phyloP scores from a whole-genome alignment of 2,329 filamentous ascomycete species.

The Rutstroemia sp. region DNA sequence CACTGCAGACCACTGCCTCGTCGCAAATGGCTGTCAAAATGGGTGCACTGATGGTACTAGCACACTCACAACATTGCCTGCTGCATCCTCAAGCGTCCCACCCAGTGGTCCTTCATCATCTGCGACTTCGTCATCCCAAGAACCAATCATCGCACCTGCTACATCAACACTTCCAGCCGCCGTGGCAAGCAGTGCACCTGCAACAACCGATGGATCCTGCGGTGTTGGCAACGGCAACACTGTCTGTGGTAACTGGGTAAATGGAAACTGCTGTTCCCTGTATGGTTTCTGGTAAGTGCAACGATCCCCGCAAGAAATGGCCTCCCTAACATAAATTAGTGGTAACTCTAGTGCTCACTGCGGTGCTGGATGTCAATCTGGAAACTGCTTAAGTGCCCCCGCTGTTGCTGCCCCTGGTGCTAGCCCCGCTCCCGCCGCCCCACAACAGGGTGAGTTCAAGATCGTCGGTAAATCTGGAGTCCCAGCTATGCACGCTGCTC shows the following conservation, averaged over 20 bases:
- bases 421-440: conserved; percentile 36
- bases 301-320: not conserved
- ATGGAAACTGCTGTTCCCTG: conserved; percentile 48
- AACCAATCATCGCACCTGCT: conserved; percentile 22
- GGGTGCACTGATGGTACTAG: conserved; percentile 21
- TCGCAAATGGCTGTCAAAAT: conserved; percentile 26
- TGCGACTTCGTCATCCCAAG: conserved; percentile 13
- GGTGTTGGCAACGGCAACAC: conserved; percentile 41
- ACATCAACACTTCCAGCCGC: conserved; percentile 16
- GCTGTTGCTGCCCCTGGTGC: conserved; percentile 27
- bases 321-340: conserved; percentile 19
- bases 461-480: conserved; percentile 50
- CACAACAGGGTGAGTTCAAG: conserved; percentile 39
- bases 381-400: conserved; percentile 39
- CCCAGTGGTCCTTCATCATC: not conserved
- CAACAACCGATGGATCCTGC: conserved; percentile 46
- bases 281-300: conserved; percentile 44
- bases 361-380: conserved; percentile 49
- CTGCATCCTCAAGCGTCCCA: not conserved
- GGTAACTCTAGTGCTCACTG: conserved; percentile 41
- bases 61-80: not conserved
- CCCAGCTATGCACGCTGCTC: conserved; percentile 55
- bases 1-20: conserved; percentile 22
- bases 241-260: conserved; percentile 44
- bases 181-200: conserved; percentile 26